Base-by-base conservation (phyloP, 2,329 filamentous ascomycete genomes). In the Zymoseptoria brevis region DNA sequence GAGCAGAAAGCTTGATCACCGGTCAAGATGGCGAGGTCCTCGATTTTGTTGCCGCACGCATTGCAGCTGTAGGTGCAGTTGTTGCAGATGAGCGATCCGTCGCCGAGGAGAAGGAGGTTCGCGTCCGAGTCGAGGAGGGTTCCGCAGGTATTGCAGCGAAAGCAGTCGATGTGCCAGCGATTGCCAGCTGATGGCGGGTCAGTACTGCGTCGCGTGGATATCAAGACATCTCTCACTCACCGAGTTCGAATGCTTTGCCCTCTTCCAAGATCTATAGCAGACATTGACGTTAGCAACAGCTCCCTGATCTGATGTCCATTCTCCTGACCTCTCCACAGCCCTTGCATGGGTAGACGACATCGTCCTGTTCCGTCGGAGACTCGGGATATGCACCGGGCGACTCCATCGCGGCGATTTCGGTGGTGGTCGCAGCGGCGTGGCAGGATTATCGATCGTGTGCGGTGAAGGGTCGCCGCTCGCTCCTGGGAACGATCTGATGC, bases 41-140 rank as follows among this genome's bases (percentile, higher is more conserved):
- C 94, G 67, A 99, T 99, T 80, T 99, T 99, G 79, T 96, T 93
- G 60, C 87, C 86, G 76, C 94, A 99, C 57, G 92, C 92, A 75
- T 87, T 96, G 80, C 94, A 99, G 81, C 92, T 96, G 75, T 99
- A 99, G 57, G 94, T 97, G 79, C 94, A 99, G 76, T 96, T 96
- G 79, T 96, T 97, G 82, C 94, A 99, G 68, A 99, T 97, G 66
- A 99, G 85, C 19, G 93, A 97, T 66, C 94, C 94, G 77, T 99
- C 94, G 73, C 94, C 94, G 64, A 99, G 89, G 24, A 99, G 87
- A 55, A 99, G 86, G 54, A 99, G 87, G 76, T 97, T 97, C 69
- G 94, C 94, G 73, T 99, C 93, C 62, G 94, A 97, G 78, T 99
- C 94, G 77, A 99, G 90, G 59, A 96, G 86, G 61, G 92, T 96